Evolutionary conservation across 2,329 filamentous ascomycete species (phyloP), one percentile per base, ranked within the genome.

Genomic region (Pleomassaria siparia): DNA sequence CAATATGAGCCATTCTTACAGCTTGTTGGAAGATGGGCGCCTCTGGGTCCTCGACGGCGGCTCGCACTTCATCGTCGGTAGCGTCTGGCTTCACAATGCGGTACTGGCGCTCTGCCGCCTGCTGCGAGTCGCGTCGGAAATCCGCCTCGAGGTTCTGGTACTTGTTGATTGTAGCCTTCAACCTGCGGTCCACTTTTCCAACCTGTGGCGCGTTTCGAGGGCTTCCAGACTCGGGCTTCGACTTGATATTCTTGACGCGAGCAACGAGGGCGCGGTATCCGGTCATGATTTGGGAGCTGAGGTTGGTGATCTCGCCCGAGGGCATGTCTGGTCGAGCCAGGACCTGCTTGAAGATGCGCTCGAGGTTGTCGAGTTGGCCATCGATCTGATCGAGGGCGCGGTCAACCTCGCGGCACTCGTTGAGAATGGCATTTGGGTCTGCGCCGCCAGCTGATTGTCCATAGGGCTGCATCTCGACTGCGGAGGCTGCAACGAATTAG

Each of bases 1-100:
- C 11, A n/a, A 10, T 25, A 15, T n/a, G n/a, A n/a, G n/a, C n/a
- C 10, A 22, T 12, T 8, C 74, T 49, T 73, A 79, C 77, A 47
- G 90, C 89, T 71, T 95, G 89, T 66, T 87, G 85, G 75, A 97
- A 97, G 58, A 95, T 86, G 71, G 95, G 89, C 44, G 85, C 83
- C 55, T 86, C 81, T 75, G 80, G 58, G 51, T 89, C 84, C 63
- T 92, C 84, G 0, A 91, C 87, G 13, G 89, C 90, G 47, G 86
- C 82, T 49, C 81, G 80, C 22, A 96, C 83, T 70, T 97, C 91
- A 35, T 80, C 77, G 44, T 94, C 88, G 22, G 83, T 81, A 2
- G 89, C 89, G 48, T 95, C 85, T 18, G 91, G 89, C 55, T 85
- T 82, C 46, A 94, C 91, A 67, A 97, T 96, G 49, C 88, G 83